phyloP scores from a whole-genome alignment of 1,139 yeast genomes.

The Yamadazyma trypodendri region DNA sequence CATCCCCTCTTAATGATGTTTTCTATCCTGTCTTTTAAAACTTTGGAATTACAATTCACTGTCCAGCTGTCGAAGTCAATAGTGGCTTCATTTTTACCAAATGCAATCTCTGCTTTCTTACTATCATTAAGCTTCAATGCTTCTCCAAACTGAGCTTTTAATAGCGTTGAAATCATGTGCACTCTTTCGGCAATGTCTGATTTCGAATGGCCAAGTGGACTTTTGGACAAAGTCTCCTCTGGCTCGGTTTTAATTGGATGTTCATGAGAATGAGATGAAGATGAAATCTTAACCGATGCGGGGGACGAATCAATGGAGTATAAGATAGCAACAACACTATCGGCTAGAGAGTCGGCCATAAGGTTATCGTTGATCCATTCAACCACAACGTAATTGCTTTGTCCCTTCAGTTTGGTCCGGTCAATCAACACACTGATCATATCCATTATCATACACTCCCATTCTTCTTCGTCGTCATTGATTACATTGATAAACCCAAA shows the following conservation, averaged over 20 bases:
- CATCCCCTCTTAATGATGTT: conserved; percentile 78
- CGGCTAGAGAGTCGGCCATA: conserved; percentile 92
- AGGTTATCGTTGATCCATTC: conserved; percentile 88
- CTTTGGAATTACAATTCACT: conserved; percentile 77
- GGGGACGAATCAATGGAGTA: conserved; percentile 93
- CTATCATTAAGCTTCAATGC: conserved; percentile 46
- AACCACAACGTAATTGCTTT: conserved; percentile 52
- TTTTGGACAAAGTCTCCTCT: conserved; percentile 11
- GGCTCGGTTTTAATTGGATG: conserved; percentile 19
- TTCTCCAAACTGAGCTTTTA: conserved; percentile 88
- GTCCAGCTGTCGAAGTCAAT: conserved; percentile 62
- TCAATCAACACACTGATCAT: conserved; percentile 50
- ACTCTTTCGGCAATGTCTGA: conserved; percentile 53
- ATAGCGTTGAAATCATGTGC: conserved; percentile 59
- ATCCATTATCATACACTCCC: conserved; percentile 52
- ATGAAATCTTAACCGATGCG: conserved; percentile 85
- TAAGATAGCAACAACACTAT: conserved; percentile 84
- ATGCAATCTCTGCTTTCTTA: conserved; percentile 52
- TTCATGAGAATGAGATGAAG: conserved; percentile 53
- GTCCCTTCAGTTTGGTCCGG: conserved; percentile 34
- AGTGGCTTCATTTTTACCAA: conserved; percentile 74
- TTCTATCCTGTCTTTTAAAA: conserved; percentile 77
- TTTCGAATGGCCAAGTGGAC: conserved; percentile 30
- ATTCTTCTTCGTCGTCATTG: conserved; percentile 58
- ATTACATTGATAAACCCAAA: conserved; percentile 77